Base-by-base conservation (phyloP, 352 stramenopile species). In the Globisporangium camurandrum region DNA sequence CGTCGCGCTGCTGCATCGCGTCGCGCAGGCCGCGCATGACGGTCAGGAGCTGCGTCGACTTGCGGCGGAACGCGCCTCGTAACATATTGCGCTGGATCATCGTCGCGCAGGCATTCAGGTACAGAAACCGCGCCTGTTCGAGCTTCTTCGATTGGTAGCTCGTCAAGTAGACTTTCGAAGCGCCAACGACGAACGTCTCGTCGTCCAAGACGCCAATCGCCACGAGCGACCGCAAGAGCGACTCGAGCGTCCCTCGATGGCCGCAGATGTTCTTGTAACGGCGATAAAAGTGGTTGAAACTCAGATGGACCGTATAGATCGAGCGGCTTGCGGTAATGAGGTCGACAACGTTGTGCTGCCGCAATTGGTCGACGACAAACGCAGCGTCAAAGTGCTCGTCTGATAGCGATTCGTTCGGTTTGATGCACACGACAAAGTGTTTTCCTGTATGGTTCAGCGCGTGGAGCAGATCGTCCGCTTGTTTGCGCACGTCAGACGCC, bases 11-110 rank as follows among this genome's bases (percentile, higher is more conserved):
- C 12, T 61, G 34, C 62, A 85, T 84, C 2, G 77, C 81, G 27
- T 61, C 56, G 19, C 70, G 71, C 49, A 92, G 38, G 12, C 67
- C 61, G 0, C 62, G 64, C 64, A 92, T 75, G 14, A 84, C 62
- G 23, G 77, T 69, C 16, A 88, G 34, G 34, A 88, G 68, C 3
- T 67, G 66, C 24, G 68, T 54, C 26, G 73, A 89, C 48, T 85
- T 86, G 46, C 76, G 71, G 10, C 73, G 66, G 39, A 84, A 86
- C 3, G 75, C 74, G 5, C 76, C 71, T 36, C 73, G 76, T n/a
- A 88, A 57, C 59, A 93, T 73, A 31, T 88, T 90, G 3, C 76
- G 71, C 64, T 93, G 78, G 38, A 93, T 88, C 75, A 93, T 88
- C 4, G 74, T 88, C 6, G 81, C 78, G 30, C 75, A 86, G 11